Conservation (phyloP, 1,139 yeast species). For the Pichia sp. region DNA sequence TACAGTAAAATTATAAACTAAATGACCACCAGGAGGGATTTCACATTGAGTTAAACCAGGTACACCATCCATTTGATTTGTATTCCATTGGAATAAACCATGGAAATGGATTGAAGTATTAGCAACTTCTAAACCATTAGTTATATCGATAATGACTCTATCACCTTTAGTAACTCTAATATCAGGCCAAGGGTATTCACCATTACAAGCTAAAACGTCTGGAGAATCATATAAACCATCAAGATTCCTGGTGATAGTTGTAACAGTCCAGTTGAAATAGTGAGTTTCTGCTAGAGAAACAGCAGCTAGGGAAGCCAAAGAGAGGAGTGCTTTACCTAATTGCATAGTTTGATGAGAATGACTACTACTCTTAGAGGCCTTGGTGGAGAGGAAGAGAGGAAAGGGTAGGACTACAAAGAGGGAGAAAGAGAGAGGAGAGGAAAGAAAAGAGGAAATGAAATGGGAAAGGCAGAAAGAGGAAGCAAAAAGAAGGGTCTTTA, state of each 20-base stretch:
- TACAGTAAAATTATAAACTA: constrained; percentile 75
- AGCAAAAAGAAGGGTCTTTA: not conserved
- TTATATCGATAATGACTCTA: constrained; percentile 57
- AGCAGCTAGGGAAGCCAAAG: constrained; percentile 18
- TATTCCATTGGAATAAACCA: constrained; percentile 76
- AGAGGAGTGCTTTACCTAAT: constrained; percentile 3
- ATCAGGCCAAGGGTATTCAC: constrained; percentile 80
- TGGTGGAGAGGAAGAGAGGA: not conserved
- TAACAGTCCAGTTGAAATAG: constrained; percentile 63
- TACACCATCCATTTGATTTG: constrained; percentile 81
- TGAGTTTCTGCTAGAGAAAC: constrained; percentile 33
- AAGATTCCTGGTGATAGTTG: constrained; percentile 65
- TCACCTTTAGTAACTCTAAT: constrained; percentile 70
- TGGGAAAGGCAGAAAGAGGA: not conserved
- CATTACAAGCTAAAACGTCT: constrained; percentile 71
- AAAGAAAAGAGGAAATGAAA: not conserved
- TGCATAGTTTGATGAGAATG: constrained; percentile 6
- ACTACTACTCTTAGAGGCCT: not conserved
- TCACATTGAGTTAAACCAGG: constrained; percentile 85
- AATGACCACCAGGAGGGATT: constrained; percentile 62
- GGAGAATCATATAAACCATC: constrained; percentile 60
- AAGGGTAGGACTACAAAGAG: not conserved
- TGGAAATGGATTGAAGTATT: constrained; percentile 86
- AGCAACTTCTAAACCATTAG: constrained; percentile 57
- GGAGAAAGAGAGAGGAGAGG: not conserved